A percentile compares a stretch with the other conserved stretches of the same genome.
phyloP scores from a whole-genome alignment of 2,329 filamentous ascomycete genomes.

The Fusarium siculi region DNA sequence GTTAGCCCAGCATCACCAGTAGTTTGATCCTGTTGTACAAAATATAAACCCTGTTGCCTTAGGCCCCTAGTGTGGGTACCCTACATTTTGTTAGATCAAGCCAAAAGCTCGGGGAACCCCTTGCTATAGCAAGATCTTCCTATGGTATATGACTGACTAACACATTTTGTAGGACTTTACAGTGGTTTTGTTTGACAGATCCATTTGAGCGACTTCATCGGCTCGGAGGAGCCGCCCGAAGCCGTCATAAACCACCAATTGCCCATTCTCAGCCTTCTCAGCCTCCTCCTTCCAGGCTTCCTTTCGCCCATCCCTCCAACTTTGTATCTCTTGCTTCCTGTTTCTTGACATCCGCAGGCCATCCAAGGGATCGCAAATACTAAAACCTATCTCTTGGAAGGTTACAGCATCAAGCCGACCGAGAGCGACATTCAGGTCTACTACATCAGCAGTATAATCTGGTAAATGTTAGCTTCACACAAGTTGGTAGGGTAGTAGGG shows the following conservation, averaged over 20 bases:
- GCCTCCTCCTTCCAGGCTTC: neutral
- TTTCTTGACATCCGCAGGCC: fast-evolving
- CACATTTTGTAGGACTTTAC: too few species aligned
- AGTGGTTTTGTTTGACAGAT: neutral
- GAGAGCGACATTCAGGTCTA: neutral
- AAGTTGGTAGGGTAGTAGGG: fast-evolving
- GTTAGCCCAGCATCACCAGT: too few species aligned
- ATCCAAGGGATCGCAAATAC: fast-evolving
- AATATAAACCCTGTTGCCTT: too few species aligned
- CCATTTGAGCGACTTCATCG: neutral
- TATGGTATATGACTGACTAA: too few species aligned
- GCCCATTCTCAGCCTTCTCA: neutral
- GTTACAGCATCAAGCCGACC: fast-evolving
- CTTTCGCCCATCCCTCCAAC: neutral
- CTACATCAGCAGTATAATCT: fast-evolving
- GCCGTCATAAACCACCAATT: neutral
- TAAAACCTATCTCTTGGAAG: fast-evolving
- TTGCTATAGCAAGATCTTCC: too few species aligned
- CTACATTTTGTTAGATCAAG: too few species aligned
- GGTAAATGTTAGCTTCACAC: fast-evolving
- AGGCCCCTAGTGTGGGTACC: too few species aligned
- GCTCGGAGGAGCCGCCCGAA: fast-evolving
- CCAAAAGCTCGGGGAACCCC: too few species aligned
- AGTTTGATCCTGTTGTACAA: neutral
- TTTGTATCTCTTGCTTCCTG: neutral